phyloP scores from a whole-genome alignment of 116 monocot species.

The Zostera marina region DNA sequence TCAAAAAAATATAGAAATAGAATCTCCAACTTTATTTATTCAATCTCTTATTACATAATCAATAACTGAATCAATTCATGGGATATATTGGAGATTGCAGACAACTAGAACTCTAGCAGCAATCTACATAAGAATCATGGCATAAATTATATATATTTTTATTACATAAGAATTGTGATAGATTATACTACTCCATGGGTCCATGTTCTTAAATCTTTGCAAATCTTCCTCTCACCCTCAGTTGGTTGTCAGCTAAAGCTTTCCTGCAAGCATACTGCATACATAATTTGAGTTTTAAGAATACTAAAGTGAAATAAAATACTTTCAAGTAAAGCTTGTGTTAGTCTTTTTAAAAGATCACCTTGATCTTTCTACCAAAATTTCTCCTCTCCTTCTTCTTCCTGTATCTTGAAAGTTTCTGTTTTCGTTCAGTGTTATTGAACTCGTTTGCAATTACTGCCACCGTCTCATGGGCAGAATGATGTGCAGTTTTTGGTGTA shows the following conservation, averaged over 20 bases:
- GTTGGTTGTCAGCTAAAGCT: constrained; percentile 53
- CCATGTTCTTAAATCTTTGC: constrained; percentile 24
- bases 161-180: neutral
- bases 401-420: constrained; percentile 63
- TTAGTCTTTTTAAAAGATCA: constrained; percentile 2
- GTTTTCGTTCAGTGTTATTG: constrained; percentile 43
- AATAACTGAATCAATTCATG: neutral
- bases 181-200: neutral
- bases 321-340: no score
- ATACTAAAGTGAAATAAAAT: no score
- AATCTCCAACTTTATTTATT: neutral
- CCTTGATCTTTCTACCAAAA: constrained; percentile 80
- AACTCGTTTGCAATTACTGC: constrained; percentile 19
- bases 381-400: constrained; percentile 64
- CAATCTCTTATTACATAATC: neutral
- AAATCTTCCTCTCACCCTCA: constrained; percentile 43
- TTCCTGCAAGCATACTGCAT: constrained; percentile 58
- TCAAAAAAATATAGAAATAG: no score
- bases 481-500: neutral
- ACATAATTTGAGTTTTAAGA: no score
- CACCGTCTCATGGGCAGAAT: constrained; percentile 20
- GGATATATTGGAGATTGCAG: neutral
- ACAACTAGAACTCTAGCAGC: no score
- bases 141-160: neutral
- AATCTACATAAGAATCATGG: neutral